Evolutionary conservation across 106 monocot species (phyloP), one percentile per base, ranked within the genome.

Genomic region (Hemerocallis citrina): DNA sequence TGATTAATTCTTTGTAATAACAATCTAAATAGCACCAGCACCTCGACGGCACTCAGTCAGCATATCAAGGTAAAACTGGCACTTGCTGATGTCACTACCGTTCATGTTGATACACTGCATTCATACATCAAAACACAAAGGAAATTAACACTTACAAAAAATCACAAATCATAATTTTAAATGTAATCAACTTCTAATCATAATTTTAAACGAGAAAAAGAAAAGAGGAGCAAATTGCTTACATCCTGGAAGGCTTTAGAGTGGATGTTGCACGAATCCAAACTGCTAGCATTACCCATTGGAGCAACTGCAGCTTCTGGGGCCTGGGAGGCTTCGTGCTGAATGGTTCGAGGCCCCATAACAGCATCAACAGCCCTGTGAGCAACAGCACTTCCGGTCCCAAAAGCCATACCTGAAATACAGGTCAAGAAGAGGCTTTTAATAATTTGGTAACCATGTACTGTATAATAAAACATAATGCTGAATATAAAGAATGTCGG

Each of bases 341-440:
- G 87, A 59, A 96, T 74, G 24, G 84, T 79, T 14, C 96, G 83
- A 28, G 90, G 96, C 0, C 96, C 96, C 76, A 96, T 33, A 36
- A 91, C 75, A 69, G 96, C 55, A 79, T 96, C 87, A 6, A 87
- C 90, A 8, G 90, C 96, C 66, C 96, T 78, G 71, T 96, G 96
- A 24, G 90, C 96, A 32, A 96, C 57, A 23, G 84, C 81, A 61
- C 84, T 91, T 24, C 96, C 96, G 22, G 91, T 85, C 5, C 96
- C 96, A 65, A 91, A 91, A 46, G 87, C 96, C 81, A 96, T 74
- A 8, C 96, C 96, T 96, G n/a, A n/a, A n/a, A n/a, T n/a, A n/a
- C n/a, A n/a, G n/a, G n/a, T n/a, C n/a, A n/a, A n/a, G n/a, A n/a
- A n/a, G n/a, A n/a, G n/a, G n/a, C n/a, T n/a, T n/a, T n/a, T n/a